Evolutionary conservation across 1,284 basidiomycete genomes (phyloP).

Genomic region (Boletus holoroseus): DNA sequence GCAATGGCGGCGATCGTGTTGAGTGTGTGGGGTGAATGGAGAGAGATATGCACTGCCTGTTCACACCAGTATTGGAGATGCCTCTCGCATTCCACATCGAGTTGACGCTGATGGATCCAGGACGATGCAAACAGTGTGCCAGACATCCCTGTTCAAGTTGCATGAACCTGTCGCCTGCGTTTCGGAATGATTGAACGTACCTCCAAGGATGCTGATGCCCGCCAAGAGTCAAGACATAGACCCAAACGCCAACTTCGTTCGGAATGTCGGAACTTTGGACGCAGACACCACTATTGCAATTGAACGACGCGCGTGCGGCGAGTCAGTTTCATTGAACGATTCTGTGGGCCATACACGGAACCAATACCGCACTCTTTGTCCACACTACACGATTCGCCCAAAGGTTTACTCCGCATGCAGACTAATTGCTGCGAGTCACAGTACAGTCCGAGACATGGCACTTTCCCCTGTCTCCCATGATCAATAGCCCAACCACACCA

Average conservation of each 20-base stretch:
- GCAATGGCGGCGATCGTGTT: slow-evolving; percentile 1
- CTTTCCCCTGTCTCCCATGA: neutral
- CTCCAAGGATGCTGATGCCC: slow-evolving; percentile 64
- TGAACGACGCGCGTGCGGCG: too few species aligned
- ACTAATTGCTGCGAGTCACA: too few species aligned
- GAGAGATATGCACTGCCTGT: slow-evolving; percentile 45
- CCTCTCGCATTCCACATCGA: slow-evolving; percentile 72
- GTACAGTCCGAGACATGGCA: too few species aligned
- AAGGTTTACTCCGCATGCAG: too few species aligned
- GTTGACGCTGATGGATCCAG: slow-evolving; percentile 63
- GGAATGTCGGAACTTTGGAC: slow-evolving; percentile 56
- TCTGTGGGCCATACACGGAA: neutral
- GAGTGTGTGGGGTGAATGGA: neutral
- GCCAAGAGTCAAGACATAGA: slow-evolving; percentile 57
- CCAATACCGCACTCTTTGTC: slow-evolving; percentile 76
- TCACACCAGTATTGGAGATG: slow-evolving; percentile 84
- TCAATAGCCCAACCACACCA: slow-evolving; percentile 1
- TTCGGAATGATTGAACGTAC: slow-evolving; percentile 37
- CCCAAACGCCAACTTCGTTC: slow-evolving; percentile 60
- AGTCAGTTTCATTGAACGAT: slow-evolving; percentile 64
- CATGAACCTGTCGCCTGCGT: neutral
- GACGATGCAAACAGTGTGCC: slow-evolving; percentile 65
- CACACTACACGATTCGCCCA: slow-evolving; percentile 59
- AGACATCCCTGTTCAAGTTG: slow-evolving; percentile 57
- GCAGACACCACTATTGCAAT: slow-evolving; percentile 66